phyloP scores from a whole-genome alignment of 192 early-diverging fungal genomes.

The Linnemannia schmuckeri region DNA sequence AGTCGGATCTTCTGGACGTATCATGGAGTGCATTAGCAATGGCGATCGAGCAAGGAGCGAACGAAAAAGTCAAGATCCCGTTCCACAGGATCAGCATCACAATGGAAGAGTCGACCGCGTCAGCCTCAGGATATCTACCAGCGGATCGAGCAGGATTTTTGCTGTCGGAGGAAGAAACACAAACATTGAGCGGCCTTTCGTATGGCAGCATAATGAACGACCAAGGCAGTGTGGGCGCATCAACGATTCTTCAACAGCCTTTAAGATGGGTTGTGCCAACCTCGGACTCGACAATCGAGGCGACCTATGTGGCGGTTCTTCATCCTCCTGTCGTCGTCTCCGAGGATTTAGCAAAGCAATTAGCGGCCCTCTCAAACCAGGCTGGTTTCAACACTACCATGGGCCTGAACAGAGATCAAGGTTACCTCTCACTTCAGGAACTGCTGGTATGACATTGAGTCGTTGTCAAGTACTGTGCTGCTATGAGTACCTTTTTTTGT shows the following conservation, averaged over 20 bases:
- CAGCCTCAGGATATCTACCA: constrained; percentile 34
- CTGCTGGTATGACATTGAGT: constrained; percentile 22
- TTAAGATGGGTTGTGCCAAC: constrained; percentile 41
- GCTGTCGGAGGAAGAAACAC: constrained; percentile 32
- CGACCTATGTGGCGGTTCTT: constrained; percentile 44
- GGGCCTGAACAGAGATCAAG: constrained; percentile 34
- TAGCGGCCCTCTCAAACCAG: constrained; percentile 48
- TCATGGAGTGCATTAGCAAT: constrained; percentile 37
- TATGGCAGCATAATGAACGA: constrained; percentile 55
- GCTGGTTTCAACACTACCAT: constrained; percentile 48
- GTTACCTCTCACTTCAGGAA: constrained; percentile 51
- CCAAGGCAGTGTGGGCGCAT: constrained; percentile 36
- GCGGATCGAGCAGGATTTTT: constrained; percentile 28
- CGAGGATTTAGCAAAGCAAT: constrained; percentile 48
- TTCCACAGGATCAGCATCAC: constrained; percentile 49
- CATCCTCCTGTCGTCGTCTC: constrained; percentile 54
- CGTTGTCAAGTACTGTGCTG: too few relatives aligned
- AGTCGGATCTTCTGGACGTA: constrained; percentile 36
- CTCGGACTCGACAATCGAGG: constrained; percentile 28
- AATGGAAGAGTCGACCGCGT: constrained; percentile 41
- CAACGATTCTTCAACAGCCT: constrained; percentile 40
- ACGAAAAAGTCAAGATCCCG: constrained; percentile 44
- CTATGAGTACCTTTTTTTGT: not conserved
- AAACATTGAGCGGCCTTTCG: constrained; percentile 20
- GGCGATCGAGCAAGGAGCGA: constrained; percentile 53